Evolutionary conservation across 345 rosid genomes (phyloP), one percentile per base, ranked within the genome.

Genomic region (Firmiana major): DNA sequence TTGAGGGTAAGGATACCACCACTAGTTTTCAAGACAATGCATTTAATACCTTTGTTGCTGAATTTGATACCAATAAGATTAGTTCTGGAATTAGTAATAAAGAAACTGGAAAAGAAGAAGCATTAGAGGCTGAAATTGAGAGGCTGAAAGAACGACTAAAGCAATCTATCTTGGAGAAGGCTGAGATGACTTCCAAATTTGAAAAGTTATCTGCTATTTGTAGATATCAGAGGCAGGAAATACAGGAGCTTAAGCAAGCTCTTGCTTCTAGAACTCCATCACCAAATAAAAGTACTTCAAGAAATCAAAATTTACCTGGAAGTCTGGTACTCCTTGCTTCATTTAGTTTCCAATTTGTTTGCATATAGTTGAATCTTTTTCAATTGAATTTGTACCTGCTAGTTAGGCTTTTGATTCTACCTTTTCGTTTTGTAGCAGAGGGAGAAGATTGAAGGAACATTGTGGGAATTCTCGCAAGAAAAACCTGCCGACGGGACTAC

Each of bases 131-230:
- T 77, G 97, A 94, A 86, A 81, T 92, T 71, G 94, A 81, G 85
- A 87, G 83, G 86, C 91, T 97, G 74, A 88, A 88, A 84, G 94
- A 80, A 62, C 91, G 91, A 82, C 83, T 96, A 86, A 91, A 88
- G 82, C 93, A 88, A 77, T 81, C 89, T 42, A 88, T 83, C 67
- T 57, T 82, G 80, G 99, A 92, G 88, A 97, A 91, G 79, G 89
- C 83, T 36, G 99, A 92, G 83, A 87, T 94, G 34, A 82, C 94
- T 4, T 89, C 89, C 24, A 97, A 91, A 81, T 91, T 86, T 84
- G 99, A 94, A 74, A 92, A 91, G 90, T 92, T 97, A 55, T 88
- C 98, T 81, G 91, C 98, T 76, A 92, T 97, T 65, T 97, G 99
- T 79, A 91, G 93, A 82, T 94, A 94, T 21, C 99, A 97, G 85